Percentiles rank a stretch among this genome's conserved stretches.
Evolutionary conservation across 192 early-diverging fungal genomes (phyloP).

Genomic region (Pilaira anomala): DNA sequence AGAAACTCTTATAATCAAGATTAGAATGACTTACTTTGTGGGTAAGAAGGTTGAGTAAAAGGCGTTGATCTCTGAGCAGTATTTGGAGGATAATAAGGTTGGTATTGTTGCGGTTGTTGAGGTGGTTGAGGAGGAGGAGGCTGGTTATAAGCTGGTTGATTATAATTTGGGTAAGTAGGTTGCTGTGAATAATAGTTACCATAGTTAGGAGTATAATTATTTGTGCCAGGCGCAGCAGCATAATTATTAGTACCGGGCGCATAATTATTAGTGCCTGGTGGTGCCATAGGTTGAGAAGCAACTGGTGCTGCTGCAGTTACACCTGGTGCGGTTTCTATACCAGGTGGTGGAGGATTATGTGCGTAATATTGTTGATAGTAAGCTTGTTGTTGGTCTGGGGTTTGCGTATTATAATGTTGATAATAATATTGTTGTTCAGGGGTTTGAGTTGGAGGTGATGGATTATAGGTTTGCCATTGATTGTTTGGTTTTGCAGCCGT

Average conservation of each 20-base stretch:
- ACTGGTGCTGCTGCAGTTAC: constrained; percentile 15
- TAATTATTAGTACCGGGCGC: constrained; percentile 11
- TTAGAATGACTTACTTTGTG: background rate
- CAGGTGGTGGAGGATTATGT: constrained; percentile 15
- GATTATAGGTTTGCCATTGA: constrained; percentile 10
- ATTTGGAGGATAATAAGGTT: background rate
- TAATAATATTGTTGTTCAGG: constrained; percentile 12
- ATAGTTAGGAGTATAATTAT: constrained; percentile 13
- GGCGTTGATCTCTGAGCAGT: too few species aligned
- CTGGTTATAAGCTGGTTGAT: background rate
- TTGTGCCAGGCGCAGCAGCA: constrained; percentile 16
- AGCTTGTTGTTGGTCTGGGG: constrained; percentile 14
- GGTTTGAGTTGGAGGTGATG: background rate
- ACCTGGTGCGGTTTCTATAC: background rate
- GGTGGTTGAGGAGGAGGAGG: background rate
- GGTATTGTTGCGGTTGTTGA: background rate
- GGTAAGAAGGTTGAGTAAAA: background rate
- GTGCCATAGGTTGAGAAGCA: constrained; percentile 8
- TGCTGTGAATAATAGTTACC: constrained; percentile 12
- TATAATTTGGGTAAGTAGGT: background rate
- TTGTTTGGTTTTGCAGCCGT: background rate
- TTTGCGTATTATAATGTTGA: background rate
- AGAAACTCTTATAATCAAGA: background rate
- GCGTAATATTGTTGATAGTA: constrained; percentile 20
- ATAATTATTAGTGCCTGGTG: constrained; percentile 3